Evolutionary conservation across 2,329 filamentous ascomycete species (phyloP), one percentile per base, ranked within the genome.

Genomic region (Bertia moriformis): DNA sequence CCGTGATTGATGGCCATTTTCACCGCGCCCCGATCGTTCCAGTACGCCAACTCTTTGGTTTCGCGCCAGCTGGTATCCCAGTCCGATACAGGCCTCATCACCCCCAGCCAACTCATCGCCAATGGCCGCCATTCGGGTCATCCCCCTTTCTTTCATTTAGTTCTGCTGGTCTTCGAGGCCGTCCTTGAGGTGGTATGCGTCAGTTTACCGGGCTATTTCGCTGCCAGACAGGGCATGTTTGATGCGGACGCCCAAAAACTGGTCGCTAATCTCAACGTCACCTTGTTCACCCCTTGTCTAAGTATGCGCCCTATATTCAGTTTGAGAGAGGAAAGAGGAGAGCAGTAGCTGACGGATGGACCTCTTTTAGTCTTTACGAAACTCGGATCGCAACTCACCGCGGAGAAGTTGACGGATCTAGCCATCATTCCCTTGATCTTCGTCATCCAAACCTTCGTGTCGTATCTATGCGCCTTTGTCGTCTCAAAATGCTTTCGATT

Each of bases 361-460:
- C 17, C 7, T 35, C 15, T 14, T 30, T 18, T 46, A 91, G 87
- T 98, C 58, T 98, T 96, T 60, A 94, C 85, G 14, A 98, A 98
- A 60, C 73, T 98, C 29, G 91, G 88, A 4, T 93, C 87, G 1
- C 89, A 98, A 60, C 71, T 98, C 42, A 94, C 83, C 36, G 83
- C 87, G 40, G 82, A 91, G 44, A 95, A 94, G 60, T 72, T 98
- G 39, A 68, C 76, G 45, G 91, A 96, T 41, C 73, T 98, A 29
- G 86, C 83, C 47, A 82, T 98, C 46, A 98, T 98, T 42, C 91
- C 91, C n/a, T 62, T 86, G 48, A 95, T 98, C 55, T 96, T 96
- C 59, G 51, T 87, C 43, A 69, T 91, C 19, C 89, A 95, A 62
- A 95, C 87, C 0, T 48, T 82, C 5, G 78, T 96, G 19, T 96